Conservation (phyloP, 495 filamentous ascomycete species). For the Immersiella caudata region DNA sequence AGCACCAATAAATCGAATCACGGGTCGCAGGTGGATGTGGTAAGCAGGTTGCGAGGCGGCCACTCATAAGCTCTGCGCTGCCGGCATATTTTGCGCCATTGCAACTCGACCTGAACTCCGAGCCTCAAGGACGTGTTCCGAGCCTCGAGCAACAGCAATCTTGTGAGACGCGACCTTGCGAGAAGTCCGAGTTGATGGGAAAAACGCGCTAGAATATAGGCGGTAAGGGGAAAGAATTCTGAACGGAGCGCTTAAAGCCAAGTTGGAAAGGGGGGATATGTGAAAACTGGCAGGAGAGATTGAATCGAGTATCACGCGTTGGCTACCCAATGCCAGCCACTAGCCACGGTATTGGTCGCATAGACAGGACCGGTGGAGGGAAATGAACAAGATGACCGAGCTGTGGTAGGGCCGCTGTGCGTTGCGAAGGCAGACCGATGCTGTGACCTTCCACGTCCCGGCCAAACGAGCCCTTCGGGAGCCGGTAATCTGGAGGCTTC, state of each 20-base stretch:
- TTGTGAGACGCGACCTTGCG: neutral
- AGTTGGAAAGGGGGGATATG: neutral
- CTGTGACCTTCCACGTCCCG: neutral
- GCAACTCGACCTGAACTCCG: neutral
- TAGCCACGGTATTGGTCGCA: neutral
- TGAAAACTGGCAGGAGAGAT: neutral
- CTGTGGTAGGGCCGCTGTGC: neutral
- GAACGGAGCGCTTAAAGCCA: neutral
- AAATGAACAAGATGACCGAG: neutral
- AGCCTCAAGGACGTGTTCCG: neutral
- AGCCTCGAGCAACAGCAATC: neutral
- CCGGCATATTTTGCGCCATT: neutral
- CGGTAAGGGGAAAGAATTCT: neutral
- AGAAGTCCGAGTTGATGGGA: neutral
- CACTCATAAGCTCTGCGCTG: neutral
- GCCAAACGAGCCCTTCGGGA: neutral
- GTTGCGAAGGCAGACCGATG: neutral
- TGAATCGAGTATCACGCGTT: too few species aligned
- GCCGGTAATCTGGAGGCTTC: neutral
- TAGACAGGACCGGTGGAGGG: neutral
- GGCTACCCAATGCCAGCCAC: neutral
- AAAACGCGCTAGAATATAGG: neutral
- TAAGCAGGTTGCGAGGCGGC: constrained; percentile 4
- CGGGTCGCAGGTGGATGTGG: neutral
- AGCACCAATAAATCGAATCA: neutral